Conservation (phyloP, 2,329 filamentous ascomycete species). For the Atkinsonella hypoxylon region DNA sequence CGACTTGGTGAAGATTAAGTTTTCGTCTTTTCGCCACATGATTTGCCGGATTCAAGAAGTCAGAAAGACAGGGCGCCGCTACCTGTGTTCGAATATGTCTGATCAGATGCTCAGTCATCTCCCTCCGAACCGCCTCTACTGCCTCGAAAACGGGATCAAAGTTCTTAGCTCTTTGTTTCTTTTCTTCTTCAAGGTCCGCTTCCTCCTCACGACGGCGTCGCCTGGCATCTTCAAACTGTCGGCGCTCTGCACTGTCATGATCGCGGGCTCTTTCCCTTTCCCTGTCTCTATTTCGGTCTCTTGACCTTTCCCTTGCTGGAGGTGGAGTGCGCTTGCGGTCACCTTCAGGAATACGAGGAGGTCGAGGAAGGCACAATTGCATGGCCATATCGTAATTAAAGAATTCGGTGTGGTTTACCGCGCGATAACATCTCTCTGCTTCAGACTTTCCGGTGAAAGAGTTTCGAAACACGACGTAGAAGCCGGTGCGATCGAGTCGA, state of each 20-base stretch:
- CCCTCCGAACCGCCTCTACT: constrained; percentile 62
- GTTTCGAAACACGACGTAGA: constrained; percentile 84
- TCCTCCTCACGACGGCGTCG: constrained; percentile 60
- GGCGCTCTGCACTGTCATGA: constrained; percentile 17
- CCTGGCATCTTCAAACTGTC: constrained; percentile 53
- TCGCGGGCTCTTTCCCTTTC: constrained; percentile 4
- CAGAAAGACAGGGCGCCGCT: constrained; percentile 66
- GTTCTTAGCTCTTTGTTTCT: constrained; percentile 72
- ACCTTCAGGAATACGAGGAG: constrained; percentile 13
- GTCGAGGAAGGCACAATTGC: constrained; percentile 48
- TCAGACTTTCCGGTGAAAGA: constrained; percentile 66
- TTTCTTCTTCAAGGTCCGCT: constrained; percentile 79
- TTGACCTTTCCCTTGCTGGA: constrained; percentile 19
- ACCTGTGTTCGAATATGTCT: constrained; percentile 82
- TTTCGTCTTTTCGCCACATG: constrained; percentile 70
- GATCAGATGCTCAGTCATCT: constrained; percentile 77
- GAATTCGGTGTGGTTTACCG: constrained; percentile 68
- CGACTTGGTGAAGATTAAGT: constrained; percentile 62
- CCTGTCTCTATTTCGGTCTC: background rate
- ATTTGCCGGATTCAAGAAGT: constrained; percentile 71
- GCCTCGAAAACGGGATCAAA: constrained; percentile 86
- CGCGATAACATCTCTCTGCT: constrained; percentile 65
- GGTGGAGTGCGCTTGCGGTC: constrained; percentile 23
- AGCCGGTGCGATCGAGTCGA: constrained; percentile 72
- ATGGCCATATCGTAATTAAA: constrained; percentile 91